Percentiles rank a stretch among this genome's conserved stretches.
phyloP scores from a whole-genome alignment of 129 eudicot species.

The Flaveria ramosissima region DNA sequence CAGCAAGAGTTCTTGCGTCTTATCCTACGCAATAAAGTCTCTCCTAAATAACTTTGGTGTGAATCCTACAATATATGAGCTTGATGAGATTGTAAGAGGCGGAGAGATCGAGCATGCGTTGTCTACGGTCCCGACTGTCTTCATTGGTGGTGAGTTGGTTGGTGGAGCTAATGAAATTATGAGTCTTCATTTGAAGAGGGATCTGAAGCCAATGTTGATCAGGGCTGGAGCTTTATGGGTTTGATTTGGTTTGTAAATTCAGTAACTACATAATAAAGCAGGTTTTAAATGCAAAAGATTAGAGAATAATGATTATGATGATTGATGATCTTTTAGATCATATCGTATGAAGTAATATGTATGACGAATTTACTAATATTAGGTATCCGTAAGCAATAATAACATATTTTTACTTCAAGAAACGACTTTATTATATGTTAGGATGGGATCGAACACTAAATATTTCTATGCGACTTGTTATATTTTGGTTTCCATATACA shows the following conservation, averaged over 20 bases:
- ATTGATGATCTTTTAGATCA: background rate
- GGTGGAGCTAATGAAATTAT: conserved; percentile 78
- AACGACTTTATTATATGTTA: too few relatives aligned
- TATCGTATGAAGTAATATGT: background rate
- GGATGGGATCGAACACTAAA: too few relatives aligned
- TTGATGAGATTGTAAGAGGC: conserved; percentile 62
- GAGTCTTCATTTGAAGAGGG: conserved; percentile 62
- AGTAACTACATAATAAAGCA: background rate
- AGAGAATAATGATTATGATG: background rate
- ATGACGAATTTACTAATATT: too few relatives aligned
- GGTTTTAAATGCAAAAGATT: background rate
- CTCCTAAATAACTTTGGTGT: conserved; percentile 66
- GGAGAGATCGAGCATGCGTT: conserved; percentile 66
- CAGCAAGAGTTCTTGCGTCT: conserved; percentile 66
- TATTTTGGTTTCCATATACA: too few relatives aligned
- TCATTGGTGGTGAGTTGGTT: conserved; percentile 70
- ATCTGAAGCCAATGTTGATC: conserved; percentile 58
- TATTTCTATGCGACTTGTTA: too few relatives aligned
- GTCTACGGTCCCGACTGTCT: conserved; percentile 59
- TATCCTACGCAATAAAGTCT: conserved; percentile 64
- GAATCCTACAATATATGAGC: conserved; percentile 73
- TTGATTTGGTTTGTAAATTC: conserved; percentile 4
- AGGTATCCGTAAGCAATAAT: too few relatives aligned
- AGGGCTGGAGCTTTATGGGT: conserved; percentile 76
- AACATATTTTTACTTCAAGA: too few relatives aligned